Conservation (phyloP, 225 moss, liverwort and hornwort species). For the Anthoceros angustus region DNA sequence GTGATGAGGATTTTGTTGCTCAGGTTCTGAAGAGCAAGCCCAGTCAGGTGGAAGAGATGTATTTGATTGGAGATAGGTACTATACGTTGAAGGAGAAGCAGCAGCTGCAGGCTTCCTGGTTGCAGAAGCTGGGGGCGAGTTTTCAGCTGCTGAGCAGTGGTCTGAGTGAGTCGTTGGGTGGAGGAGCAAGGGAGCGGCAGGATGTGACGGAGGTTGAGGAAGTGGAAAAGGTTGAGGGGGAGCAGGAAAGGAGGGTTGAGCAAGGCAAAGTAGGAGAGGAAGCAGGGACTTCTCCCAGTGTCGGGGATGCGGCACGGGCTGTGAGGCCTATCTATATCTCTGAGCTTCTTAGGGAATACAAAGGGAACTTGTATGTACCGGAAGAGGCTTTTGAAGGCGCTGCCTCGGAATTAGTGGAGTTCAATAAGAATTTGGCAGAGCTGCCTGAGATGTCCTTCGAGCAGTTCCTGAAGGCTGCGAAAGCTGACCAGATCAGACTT, state of each 20-base stretch:
- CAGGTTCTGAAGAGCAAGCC: slow-evolving; percentile 53
- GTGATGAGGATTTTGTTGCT: slow-evolving; percentile 42
- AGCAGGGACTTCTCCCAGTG: slow-evolving; percentile 4
- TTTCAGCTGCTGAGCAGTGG: not conserved
- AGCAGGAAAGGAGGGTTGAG: slow-evolving; percentile 8
- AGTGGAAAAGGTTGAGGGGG: not conserved
- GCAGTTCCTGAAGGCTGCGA: slow-evolving; percentile 44
- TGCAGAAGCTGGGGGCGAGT: slow-evolving; percentile 35
- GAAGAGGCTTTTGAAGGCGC: slow-evolving; percentile 64
- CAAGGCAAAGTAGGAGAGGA: slow-evolving; percentile 9
- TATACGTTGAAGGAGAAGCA: slow-evolving; percentile 72
- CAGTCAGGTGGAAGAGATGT: slow-evolving; percentile 71
- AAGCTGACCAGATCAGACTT: slow-evolving; percentile 48
- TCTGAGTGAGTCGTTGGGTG: not conserved
- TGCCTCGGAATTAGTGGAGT: slow-evolving; percentile 46
- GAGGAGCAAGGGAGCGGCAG: not conserved
- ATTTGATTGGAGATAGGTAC: slow-evolving; percentile 55
- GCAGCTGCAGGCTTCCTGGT: slow-evolving; percentile 46
- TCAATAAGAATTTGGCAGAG: slow-evolving; percentile 33
- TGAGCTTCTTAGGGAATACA: slow-evolving; percentile 70
- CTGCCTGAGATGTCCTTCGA: slow-evolving; percentile 75
- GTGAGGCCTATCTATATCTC: slow-evolving; percentile 49
- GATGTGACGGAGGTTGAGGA: not conserved
- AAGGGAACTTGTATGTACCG: slow-evolving; percentile 77
- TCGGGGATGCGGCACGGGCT: slow-evolving; percentile 11